Conservation (phyloP, 2,329 filamentous ascomycete species). For the Fusarium avenaceum region DNA sequence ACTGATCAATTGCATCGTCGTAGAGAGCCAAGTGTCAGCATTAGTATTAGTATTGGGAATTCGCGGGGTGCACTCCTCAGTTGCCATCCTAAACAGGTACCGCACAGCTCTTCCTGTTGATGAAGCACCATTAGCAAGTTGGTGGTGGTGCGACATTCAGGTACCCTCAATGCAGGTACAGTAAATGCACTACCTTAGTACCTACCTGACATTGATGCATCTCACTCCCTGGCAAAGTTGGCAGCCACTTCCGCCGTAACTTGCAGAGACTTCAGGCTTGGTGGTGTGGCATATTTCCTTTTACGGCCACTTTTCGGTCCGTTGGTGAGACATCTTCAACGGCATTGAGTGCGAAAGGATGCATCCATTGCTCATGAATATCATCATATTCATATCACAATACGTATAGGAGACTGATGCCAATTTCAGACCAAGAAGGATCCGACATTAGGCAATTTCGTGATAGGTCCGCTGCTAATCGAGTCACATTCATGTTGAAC, state of each 20-base stretch:
- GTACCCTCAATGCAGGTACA: slow-evolving; percentile 26
- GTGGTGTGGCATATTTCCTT: slow-evolving; percentile 31
- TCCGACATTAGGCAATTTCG: not conserved
- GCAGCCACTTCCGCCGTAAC: slow-evolving; percentile 30
- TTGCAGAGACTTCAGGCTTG: slow-evolving; percentile 18
- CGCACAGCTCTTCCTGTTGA: slow-evolving; percentile 2
- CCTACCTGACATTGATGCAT: not conserved
- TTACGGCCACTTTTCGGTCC: slow-evolving; percentile 24
- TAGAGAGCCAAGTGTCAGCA: slow-evolving; percentile 3
- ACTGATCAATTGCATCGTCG: slow-evolving; percentile 13
- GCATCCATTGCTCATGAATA: slow-evolving; percentile 2
- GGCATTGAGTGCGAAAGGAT: slow-evolving; percentile 13
- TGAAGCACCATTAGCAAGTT: slow-evolving; percentile 5
- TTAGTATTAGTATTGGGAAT: not conserved
- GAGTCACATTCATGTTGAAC: not conserved
- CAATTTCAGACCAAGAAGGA: not conserved
- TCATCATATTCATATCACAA: not conserved
- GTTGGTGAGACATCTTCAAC: slow-evolving; percentile 13
- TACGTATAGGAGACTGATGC: not conserved
- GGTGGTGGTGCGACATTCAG: slow-evolving; percentile 17
- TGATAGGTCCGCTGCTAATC: slow-evolving; percentile 1
- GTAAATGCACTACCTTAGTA: not conserved
- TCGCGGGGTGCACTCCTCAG: not conserved
- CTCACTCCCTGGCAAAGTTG: slow-evolving; percentile 11
- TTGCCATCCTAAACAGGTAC: slow-evolving; percentile 7